Evolutionary conservation across 2,329 filamentous ascomycete genomes (phyloP), one percentile per base, ranked within the genome.

Genomic region (Diaporthe batatas): DNA sequence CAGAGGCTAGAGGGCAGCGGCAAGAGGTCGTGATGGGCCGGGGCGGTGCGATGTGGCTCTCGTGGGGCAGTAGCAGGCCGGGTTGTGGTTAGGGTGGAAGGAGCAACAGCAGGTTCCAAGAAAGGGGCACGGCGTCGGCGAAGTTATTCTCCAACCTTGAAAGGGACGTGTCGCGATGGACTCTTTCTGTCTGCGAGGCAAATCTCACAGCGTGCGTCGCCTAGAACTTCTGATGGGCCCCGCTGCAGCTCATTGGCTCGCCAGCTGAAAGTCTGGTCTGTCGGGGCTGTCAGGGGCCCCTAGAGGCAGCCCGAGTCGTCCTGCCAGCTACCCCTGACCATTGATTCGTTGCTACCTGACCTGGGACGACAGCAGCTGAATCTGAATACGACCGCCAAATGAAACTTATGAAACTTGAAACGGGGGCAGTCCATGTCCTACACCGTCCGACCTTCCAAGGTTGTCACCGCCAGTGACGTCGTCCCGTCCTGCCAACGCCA

Each of bases 381-480:
- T 53, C 57, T 25, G 44, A 70, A 70, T 70, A 70, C 68, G 68
- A 62, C 68, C 68, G 34, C 54, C 68, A 70, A 70, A 70, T 70
- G 68, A 70, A 70, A 70, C 54, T 49, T 39, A 59, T 70, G 68
- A 70, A 70, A 70, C 68, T 39, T 70, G 54, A 62, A 70, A 70
- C 59, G 55, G 57, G 57, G 54, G 51, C 23, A 32, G 21, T n/a
- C 65, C 65, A 55, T 55, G 51, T 68, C 53, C 51, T 47, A 7
- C 68, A 70, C 68, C 18, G 62, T 36, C 62, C 44, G 44, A 21
- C 44, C 44, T 51, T 65, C 44, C 62, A 65, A 65, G 32, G 55
- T 62, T 53, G 55, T 70, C 57, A 36, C 21, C 44, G 55, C 32
- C 34, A 14, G 68, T 70, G 68, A 70, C 68, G 68, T 70, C 55